phyloP scores from a whole-genome alignment of 2,329 filamentous ascomycete species.

The Pestalotiopsis sp. region DNA sequence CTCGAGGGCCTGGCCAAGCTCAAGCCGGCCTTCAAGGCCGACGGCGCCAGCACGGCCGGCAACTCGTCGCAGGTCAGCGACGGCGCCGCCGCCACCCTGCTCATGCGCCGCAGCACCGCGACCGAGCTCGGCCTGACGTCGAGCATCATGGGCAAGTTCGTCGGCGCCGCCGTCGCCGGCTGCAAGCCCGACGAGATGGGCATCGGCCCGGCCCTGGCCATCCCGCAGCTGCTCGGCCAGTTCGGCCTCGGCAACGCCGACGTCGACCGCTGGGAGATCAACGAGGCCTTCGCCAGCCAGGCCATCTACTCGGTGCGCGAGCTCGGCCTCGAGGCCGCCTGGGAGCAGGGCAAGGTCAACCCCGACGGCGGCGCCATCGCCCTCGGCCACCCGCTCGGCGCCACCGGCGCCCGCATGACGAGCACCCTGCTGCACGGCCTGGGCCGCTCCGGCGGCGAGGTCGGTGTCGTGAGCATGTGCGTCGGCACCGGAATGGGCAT shows the following conservation, averaged over 20 bases:
- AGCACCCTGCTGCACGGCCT: conserved; percentile 69
- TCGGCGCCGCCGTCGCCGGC: conserved; percentile 73
- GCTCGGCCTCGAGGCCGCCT: conserved; percentile 65
- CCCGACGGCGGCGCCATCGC: conserved; percentile 93
- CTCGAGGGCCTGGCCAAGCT: conserved; percentile 74
- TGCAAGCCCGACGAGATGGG: conserved; percentile 94
- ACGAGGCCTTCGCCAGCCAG: conserved; percentile 77
- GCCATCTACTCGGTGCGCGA: conserved; percentile 71
- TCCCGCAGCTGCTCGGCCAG: conserved; percentile 76
- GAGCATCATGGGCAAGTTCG: conserved; percentile 81
- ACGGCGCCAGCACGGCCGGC: conserved; percentile 80
- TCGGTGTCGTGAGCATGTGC: conserved; percentile 92
- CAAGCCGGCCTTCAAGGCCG: conserved; percentile 81
- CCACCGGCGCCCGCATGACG: conserved; percentile 82
- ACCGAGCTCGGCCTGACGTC: conserved; percentile 69
- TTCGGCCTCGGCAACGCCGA: conserved; percentile 70
- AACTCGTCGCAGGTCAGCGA: conserved; percentile 88
- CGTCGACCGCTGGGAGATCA: conserved; percentile 89
- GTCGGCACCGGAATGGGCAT: conserved; percentile 82
- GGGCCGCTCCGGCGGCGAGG: conserved; percentile 70
- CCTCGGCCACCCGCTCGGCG: conserved; percentile 88
- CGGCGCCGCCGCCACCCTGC: conserved; percentile 79
- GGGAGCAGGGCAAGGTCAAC: conserved; percentile 74
- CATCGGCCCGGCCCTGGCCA: conserved; percentile 82
- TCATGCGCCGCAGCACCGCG: conserved; percentile 85